These are phyloP conservation scores for Xanthoparmelia taractica DNA, from an alignment of 495 filamentous ascomycete genomes.

Conservation along the genomic window DNA sequence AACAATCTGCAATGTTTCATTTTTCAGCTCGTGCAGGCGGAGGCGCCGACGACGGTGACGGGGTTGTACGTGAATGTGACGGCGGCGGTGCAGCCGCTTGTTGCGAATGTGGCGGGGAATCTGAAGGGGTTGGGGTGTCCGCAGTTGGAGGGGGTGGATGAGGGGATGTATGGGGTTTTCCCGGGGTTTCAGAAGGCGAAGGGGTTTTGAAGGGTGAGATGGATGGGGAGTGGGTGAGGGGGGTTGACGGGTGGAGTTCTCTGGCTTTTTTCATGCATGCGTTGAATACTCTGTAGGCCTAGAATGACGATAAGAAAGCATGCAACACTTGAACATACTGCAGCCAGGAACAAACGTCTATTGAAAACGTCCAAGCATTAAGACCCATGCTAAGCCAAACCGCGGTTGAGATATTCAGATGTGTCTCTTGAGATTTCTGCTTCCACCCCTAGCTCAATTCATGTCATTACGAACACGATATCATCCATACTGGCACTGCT, in stretches of 20 bases:
- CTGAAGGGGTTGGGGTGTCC: constrained; percentile 26
- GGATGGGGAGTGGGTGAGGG: too few relatives aligned
- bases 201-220: constrained; percentile 5
- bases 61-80: constrained; percentile 35
- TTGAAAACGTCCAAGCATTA: too few relatives aligned
- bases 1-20: constrained; percentile 45
- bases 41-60: constrained; percentile 36
- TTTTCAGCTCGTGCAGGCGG: constrained; percentile 37
- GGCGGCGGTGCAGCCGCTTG: constrained; percentile 29
- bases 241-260: too few relatives aligned
- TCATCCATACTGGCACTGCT: background rate
- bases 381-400: background rate
- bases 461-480: background rate
- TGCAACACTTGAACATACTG: background rate
- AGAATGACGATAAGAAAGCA: background rate
- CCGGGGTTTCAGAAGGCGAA: constrained; percentile 25
- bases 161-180: constrained; percentile 24
- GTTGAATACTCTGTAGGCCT: background rate
- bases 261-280: too few relatives aligned
- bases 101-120: constrained; percentile 12
- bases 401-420: background rate
- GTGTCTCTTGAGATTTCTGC: too few relatives aligned
- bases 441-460: background rate
- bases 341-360: too few relatives aligned
- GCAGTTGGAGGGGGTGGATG: constrained; percentile 27